A percentile compares a stretch with the other conserved stretches of the same genome.
These are phyloP conservation scores for Hypomyces rosellus DNA, from an alignment of 2,329 filamentous ascomycete species.

Conservation along the genomic window DNA sequence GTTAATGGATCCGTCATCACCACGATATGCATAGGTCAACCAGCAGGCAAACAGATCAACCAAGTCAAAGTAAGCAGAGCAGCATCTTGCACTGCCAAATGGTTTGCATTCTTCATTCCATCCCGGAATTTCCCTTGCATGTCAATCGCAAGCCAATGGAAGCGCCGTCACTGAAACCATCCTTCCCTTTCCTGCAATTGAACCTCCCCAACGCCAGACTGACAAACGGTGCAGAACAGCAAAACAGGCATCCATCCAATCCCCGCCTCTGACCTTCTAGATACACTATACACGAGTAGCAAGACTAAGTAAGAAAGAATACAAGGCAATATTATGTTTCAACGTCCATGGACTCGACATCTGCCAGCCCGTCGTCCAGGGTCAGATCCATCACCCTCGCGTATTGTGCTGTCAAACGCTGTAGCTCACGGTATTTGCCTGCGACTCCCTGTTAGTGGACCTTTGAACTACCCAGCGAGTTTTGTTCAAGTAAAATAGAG, in stretches of 20 bases:
- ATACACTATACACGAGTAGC: background rate
- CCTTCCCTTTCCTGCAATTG: background rate
- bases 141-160: background rate
- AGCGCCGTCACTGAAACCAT: background rate
- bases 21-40: background rate
- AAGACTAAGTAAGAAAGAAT: background rate
- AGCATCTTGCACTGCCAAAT: too few species aligned
- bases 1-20: background rate
- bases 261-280: background rate
- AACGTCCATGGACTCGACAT: slow-evolving; percentile 39
- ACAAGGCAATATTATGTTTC: slow-evolving; percentile 22
- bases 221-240: background rate
- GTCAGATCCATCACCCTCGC: slow-evolving; percentile 70
- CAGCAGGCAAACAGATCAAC: background rate
- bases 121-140: background rate
- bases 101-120: background rate
- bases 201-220: slow-evolving; percentile 8
- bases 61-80: background rate
- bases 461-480: background rate
- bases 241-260: background rate
- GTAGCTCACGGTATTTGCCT: slow-evolving; percentile 94
- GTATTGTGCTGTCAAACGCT: slow-evolving; percentile 91
- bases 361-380: slow-evolving; percentile 37
- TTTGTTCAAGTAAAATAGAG: too few species aligned
- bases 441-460: slow-evolving; percentile 25